Base-by-base conservation (phyloP, 768 basidiomycete species). In the Termitomyces sp. region DNA sequence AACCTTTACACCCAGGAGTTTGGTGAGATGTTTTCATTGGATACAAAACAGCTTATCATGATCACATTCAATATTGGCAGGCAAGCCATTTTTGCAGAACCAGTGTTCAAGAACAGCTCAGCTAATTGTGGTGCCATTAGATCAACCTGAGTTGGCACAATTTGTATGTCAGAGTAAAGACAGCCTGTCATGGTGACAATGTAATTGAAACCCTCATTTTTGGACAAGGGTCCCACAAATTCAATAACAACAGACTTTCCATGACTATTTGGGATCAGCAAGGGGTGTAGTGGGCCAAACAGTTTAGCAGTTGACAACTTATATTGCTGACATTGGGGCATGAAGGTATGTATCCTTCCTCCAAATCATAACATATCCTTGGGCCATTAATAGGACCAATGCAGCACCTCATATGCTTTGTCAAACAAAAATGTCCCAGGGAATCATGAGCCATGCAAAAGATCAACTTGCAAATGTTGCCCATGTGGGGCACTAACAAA, bases 251-350 rank as follows among this genome's bases (percentile, higher is more conserved):
- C 11, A 21, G 41, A 21, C 9, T 42, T 3, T 2, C 41, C 9
- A 28, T 28, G 1, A 3, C 10, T 5, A 12, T 42, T 19, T 4
- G 41, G 19, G 2, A 42, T 3, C 0, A 10, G 41, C 41, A 42
- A 21, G 0, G 21, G 21, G 5, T 42, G 41, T 1, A 42, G 11
- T 10, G 41, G 41, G 2, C 19, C 10, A 2, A 23, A 21, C 0
- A 9, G 21, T 3, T 21, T 1, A 0, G 0, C 0, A 2, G 21
- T 21, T 0, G 19, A 4, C 0, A 2, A 42, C 10, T 21, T 42
- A 4, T 21, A 23, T 2, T 3, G 0, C 1, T 42, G 41, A 12
- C 10, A 42, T 23, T 3, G 4, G n/a, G n/a, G n/a, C n/a, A n/a
- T n/a, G n/a, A n/a, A n/a, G n/a, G n/a, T n/a, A n/a, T n/a, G n/a